phyloP scores from a whole-genome alignment of 257 asterid species.

The Lavandula angustifolia region DNA sequence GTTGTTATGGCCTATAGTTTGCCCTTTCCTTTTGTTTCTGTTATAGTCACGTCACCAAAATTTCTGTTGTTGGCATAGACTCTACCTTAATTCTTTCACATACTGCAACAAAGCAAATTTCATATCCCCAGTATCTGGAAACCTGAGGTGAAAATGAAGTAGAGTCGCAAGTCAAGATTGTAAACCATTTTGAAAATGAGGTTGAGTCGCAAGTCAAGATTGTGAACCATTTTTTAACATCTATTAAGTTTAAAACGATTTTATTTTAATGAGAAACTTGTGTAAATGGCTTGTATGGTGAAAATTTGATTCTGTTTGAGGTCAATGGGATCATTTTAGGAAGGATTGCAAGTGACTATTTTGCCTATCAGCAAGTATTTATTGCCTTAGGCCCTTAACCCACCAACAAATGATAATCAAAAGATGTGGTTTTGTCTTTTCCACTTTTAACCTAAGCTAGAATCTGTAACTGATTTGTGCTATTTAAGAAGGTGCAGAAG shows the following conservation, averaged over 20 bases:
- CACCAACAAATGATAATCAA: background rate
- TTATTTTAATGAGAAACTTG: background rate
- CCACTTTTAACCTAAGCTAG: background rate
- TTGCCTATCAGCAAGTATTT: slow-evolving; percentile 1
- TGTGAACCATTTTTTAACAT: too few relatives aligned
- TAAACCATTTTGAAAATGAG: too few relatives aligned
- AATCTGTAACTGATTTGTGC: background rate
- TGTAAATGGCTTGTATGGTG: background rate
- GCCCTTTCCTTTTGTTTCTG: background rate
- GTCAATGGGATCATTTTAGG: background rate
- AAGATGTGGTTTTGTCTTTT: background rate
- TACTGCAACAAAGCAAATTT: background rate
- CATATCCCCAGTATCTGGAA: background rate
- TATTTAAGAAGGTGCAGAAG: background rate
- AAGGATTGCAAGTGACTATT: background rate
- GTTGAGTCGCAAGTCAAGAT: background rate
- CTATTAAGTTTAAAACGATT: too few relatives aligned
- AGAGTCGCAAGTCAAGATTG: too few relatives aligned
- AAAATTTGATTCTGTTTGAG: background rate
- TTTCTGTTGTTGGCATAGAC: background rate
- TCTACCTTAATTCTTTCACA: background rate
- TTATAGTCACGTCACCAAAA: too few relatives aligned
- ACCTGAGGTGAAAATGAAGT: background rate
- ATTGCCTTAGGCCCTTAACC: background rate
- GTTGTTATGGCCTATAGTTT: background rate